phyloP scores from a whole-genome alignment of 148 eudicot genomes.

The Rhododendron henanense region DNA sequence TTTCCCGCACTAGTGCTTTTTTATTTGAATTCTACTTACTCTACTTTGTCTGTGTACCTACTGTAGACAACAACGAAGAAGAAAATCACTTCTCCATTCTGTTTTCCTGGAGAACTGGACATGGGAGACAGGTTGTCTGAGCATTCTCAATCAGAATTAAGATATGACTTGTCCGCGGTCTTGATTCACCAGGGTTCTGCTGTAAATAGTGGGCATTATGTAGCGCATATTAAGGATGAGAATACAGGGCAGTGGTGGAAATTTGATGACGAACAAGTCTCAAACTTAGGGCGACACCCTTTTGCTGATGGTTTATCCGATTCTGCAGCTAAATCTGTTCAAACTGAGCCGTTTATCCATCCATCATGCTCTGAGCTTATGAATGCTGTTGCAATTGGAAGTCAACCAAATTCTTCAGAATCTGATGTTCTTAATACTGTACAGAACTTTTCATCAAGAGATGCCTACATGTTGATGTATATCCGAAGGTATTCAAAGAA shows the following conservation, averaged over 20 bases:
- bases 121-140: slow-evolving; percentile 72
- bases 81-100: slow-evolving; percentile 84
- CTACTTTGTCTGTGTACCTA: slow-evolving; percentile 11
- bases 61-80: slow-evolving; percentile 83
- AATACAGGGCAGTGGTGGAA: slow-evolving; percentile 92
- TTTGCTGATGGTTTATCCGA: slow-evolving; percentile 70
- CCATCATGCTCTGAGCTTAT: slow-evolving; percentile 31
- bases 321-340: slow-evolving; percentile 43
- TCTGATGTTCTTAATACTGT: slow-evolving; percentile 24
- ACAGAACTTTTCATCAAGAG: slow-evolving; percentile 74
- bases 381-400: slow-evolving; percentile 31
- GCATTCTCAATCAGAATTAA: slow-evolving; percentile 38
- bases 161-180: slow-evolving; percentile 88
- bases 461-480: slow-evolving; percentile 99
- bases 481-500: slow-evolving; percentile 44
- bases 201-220: slow-evolving; percentile 92
- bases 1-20: neutral
- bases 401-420: slow-evolving; percentile 25
- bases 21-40: neutral
- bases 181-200: slow-evolving; percentile 96
- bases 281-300: slow-evolving; percentile 77
- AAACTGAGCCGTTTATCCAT: slow-evolving; percentile 24
- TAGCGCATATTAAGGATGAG: slow-evolving; percentile 86
- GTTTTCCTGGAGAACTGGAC: slow-evolving; percentile 80
- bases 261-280: slow-evolving; percentile 93